Evolutionary conservation across 2,329 filamentous ascomycete species (phyloP), one percentile per base, ranked within the genome.

Genomic region (Colletotrichum euphorbiae): DNA sequence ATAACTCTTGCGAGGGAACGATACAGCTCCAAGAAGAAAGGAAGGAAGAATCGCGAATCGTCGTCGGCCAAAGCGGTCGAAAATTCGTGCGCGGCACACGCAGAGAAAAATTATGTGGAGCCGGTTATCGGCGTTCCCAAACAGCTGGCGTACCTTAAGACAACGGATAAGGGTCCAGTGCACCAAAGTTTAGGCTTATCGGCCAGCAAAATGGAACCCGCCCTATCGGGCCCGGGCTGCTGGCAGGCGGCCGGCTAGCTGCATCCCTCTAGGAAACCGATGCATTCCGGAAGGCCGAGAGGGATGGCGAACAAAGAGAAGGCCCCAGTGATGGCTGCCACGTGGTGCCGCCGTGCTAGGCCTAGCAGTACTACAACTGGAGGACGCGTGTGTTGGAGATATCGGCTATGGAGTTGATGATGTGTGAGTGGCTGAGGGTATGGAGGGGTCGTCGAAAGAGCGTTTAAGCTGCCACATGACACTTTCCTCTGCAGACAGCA

Each of bases 91-190:
- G 40, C 42, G 40, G 51, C 17, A 62, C 28, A 42, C 42, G 51
- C 57, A 62, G 31, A 45, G 17, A 43, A 67, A 54, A 43, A 64
- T 42, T 28, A 31, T 55, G 42, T 67, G 57, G 58, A 58, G 51
- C 50, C 51, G 64, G 51, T 21, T 57, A 50, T 56, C 59, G 64
- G 58, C 38, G 58, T 52, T 15, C 58, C 42, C 48, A 51, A 56
- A 38, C 40, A 21, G 46, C 38, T 43, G 40, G n/a, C 15, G 21
- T 19, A n/a, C n/a, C n/a, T n/a, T n/a, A 17, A 24, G 48, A 28
- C n/a, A 51, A 48, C 63, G 33, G 61, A 62, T 62, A 56, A 67
- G 63, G 57, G 40, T 55, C 57, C 62, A 48, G 52, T 31, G 11
- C 6, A 12, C 24, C 15, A 33, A 15, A 31, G 48, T 17, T 7